phyloP scores from a whole-genome alignment of 1,284 basidiomycete genomes.

The Ceratobasidium sp. region DNA sequence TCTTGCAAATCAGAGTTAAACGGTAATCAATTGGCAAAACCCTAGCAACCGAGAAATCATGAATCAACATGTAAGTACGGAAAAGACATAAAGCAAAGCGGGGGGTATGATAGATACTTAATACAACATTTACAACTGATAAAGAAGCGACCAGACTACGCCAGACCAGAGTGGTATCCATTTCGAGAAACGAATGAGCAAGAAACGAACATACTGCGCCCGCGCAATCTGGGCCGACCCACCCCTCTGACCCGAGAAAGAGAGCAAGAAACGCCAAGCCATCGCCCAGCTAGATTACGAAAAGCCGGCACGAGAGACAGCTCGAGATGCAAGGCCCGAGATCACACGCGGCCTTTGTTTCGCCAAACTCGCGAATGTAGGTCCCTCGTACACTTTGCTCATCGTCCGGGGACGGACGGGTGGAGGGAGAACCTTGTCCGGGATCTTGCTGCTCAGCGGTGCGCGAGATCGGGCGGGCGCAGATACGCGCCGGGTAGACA shows the following conservation, averaged over 20 bases:
- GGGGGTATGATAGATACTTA: slow-evolving; percentile 16
- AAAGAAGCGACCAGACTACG: neutral
- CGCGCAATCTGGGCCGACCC: slow-evolving; percentile 7
- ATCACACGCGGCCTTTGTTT: slow-evolving; percentile 10
- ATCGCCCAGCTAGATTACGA: neutral
- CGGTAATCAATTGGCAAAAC: slow-evolving; percentile 26
- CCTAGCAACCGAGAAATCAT: slow-evolving; percentile 4
- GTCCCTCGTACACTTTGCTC: slow-evolving; percentile 39
- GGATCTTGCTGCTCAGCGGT: slow-evolving; percentile 22
- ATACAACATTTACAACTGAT: slow-evolving; percentile 21
- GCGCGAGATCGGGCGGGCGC: neutral
- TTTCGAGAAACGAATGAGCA: neutral
- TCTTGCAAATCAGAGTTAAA: neutral
- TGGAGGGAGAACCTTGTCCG: slow-evolving; percentile 29
- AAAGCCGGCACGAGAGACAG: slow-evolving; percentile 12
- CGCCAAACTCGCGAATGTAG: slow-evolving; percentile 32
- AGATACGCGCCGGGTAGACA: slow-evolving; percentile 16
- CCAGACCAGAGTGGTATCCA: slow-evolving; percentile 3
- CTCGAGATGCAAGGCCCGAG: neutral
- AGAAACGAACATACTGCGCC: slow-evolving; percentile 15
- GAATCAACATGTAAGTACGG: slow-evolving; percentile 5
- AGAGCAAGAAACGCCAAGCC: neutral
- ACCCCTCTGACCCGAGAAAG: neutral
- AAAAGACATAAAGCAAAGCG: neutral
- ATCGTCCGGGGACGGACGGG: slow-evolving; percentile 24